Base-by-base conservation (phyloP, 2,329 filamentous ascomycete genomes). In the Lachnellula cervina region DNA sequence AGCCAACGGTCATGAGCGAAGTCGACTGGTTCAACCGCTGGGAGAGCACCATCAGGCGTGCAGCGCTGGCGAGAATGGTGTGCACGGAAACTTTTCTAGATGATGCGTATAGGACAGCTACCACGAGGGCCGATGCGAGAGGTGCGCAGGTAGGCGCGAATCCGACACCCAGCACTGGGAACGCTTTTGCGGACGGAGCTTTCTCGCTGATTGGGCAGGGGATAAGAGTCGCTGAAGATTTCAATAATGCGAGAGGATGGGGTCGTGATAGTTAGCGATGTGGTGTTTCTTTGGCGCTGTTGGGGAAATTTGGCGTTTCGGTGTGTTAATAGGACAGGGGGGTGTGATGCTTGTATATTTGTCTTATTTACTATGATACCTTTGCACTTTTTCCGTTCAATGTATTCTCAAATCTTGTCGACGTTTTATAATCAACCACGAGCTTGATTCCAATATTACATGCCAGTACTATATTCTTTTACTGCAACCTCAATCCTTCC, bases 1-100 rank as follows among this genome's bases (percentile, higher is more conserved):
- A 37, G 43, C 62, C 59, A 37, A 51, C 58, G 1, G 60, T 66
- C 9, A 59, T 77, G 16, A 73, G 68, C 32, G 78, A 81, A 62
- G 67, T 72, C 42, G 77, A 83, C 59, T 87, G 83, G 80, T 82
- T 83, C 61, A 77, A 80, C 54, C 71, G 80, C 55, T 89, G 87
- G 84, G 77, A 76, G 7, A 73, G 78, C 5, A 77, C 82, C 3
- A 81, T 90, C 52, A 74, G 76, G 57, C 76, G 77, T 44, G 80
- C 86, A 8, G 81, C 85, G 1, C 66, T 87, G 53, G 78, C 80
- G 51, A 77, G 81, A 57, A 61, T 67, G 54, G 50, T 60, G 5
- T 60, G 52, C 50, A 77, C 77, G 40, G 77, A 84, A 64, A 77
- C 77, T 3, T 72, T 74, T 25, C 73, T 88, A 11, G 79, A 79